These are phyloP conservation scores for Fusarium drepaniforme DNA, from an alignment of 2,329 filamentous ascomycete genomes.

Conservation along the genomic window DNA sequence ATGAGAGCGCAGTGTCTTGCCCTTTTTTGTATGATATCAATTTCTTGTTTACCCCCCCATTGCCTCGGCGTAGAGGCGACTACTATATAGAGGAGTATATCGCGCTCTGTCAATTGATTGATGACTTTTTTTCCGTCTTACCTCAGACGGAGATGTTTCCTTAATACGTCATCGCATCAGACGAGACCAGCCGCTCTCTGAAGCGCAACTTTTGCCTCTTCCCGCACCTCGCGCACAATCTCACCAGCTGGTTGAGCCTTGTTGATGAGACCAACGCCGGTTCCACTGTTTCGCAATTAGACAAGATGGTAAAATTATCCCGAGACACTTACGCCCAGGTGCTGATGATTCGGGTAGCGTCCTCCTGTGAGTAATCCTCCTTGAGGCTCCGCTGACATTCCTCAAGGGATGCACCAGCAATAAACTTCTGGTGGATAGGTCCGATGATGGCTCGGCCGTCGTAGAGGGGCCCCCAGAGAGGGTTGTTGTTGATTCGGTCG, in stretches of 20 bases:
- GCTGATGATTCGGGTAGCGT: slow-evolving; percentile 47
- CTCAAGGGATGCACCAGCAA: slow-evolving; percentile 54
- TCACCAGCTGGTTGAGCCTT: slow-evolving; percentile 55
- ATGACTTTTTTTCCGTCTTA: slow-evolving; percentile 1
- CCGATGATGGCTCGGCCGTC: slow-evolving; percentile 58
- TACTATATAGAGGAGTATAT: slow-evolving; percentile 35
- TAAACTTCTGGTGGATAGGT: slow-evolving; percentile 55
- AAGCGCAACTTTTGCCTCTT: slow-evolving; percentile 52
- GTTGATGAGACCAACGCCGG: slow-evolving; percentile 60
- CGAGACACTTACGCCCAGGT: slow-evolving; percentile 53
- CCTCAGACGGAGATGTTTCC: neutral
- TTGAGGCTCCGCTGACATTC: slow-evolving; percentile 56
- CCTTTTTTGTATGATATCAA: slow-evolving; percentile 41
- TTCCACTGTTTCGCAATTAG: slow-evolving; percentile 49
- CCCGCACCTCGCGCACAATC: slow-evolving; percentile 57
- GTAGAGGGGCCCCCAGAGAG: slow-evolving; percentile 57
- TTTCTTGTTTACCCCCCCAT: slow-evolving; percentile 19
- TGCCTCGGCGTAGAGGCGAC: slow-evolving; percentile 23
- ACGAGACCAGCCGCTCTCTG: slow-evolving; percentile 42
- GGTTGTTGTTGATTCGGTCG: slow-evolving; percentile 53
- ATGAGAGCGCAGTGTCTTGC: slow-evolving; percentile 12
- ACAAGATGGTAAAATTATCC: neutral
- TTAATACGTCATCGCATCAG: neutral
- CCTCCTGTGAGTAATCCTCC: slow-evolving; percentile 52
- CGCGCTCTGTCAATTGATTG: slow-evolving; percentile 28